These are phyloP conservation scores for Colletotrichum lindemuthianum DNA, from an alignment of 2,329 filamentous ascomycete genomes.

Conservation along the genomic window DNA sequence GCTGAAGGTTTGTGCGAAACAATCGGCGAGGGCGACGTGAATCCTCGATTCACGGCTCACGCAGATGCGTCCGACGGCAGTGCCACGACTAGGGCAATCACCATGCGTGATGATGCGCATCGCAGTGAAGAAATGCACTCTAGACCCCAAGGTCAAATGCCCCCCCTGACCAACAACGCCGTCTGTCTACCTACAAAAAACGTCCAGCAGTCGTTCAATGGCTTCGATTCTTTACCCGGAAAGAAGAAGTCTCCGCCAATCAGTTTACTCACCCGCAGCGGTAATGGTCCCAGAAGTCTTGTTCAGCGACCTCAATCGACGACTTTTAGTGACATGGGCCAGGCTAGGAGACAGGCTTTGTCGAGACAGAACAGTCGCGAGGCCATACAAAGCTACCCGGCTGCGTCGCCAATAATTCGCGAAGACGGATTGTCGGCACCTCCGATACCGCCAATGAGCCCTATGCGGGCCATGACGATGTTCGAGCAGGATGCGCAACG, in stretches of 20 bases:
- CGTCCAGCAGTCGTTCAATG: constrained; percentile 41
- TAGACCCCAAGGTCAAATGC: constrained; percentile 6
- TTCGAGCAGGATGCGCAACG: constrained; percentile 27
- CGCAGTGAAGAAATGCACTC: constrained; percentile 38
- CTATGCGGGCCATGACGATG: constrained; percentile 21
- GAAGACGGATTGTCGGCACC: constrained; percentile 36
- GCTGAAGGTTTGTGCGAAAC: no score
- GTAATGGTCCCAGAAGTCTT: constrained; percentile 43
- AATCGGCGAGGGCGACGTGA: no score
- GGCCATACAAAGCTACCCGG: constrained; percentile 36
- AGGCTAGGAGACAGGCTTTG: constrained; percentile 29
- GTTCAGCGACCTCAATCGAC: constrained; percentile 49
- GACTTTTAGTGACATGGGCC: constrained; percentile 39
- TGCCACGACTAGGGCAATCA: no score
- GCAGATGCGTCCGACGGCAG: no score
- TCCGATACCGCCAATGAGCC: constrained; percentile 40
- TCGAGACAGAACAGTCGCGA: constrained; percentile 38
- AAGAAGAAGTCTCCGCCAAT: constrained; percentile 51
- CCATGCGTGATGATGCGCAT: neutral
- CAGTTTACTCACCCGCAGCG: constrained; percentile 54
- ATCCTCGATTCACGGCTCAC: no score
- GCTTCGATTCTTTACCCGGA: constrained; percentile 26
- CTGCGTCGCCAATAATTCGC: constrained; percentile 32
- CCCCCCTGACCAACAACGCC: neutral
- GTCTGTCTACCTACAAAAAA: neutral